A percentile compares a stretch with the other conserved stretches of the same genome.
Conservation (phyloP, 257 asterid species). For the Solanum lycopersicoides region DNA sequence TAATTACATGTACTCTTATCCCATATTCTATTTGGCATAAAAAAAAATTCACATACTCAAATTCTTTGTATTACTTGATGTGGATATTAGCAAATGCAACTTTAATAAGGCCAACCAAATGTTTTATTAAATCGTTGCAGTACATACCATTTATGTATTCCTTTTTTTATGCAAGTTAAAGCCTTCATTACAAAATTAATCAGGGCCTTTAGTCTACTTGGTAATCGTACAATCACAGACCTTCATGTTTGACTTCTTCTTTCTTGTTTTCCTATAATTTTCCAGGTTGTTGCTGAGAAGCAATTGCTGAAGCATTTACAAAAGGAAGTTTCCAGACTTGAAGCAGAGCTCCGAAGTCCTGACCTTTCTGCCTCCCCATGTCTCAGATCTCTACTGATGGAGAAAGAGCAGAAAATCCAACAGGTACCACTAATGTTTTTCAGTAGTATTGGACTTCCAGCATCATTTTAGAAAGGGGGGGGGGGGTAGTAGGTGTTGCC, state of each 20-base stretch:
- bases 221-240: background rate
- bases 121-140: background rate
- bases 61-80: background rate
- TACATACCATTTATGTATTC: background rate
- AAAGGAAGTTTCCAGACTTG: conserved; percentile 86
- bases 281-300: conserved; percentile 70
- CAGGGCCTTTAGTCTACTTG: background rate
- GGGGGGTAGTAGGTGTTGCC: background rate
- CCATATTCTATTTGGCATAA: background rate
- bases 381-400: conserved; percentile 55
- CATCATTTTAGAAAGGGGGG: background rate
- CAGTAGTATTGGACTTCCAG: background rate
- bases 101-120: background rate
- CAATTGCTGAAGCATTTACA: conserved; percentile 73
- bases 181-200: background rate
- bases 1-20: background rate
- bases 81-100: background rate
- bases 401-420: conserved; percentile 76
- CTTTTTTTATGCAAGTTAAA: background rate
- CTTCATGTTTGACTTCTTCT: background rate
- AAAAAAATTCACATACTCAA: background rate
- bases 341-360: conserved; percentile 88
- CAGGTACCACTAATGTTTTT: conserved; percentile 34
- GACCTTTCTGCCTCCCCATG: conserved; percentile 50
- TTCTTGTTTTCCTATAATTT: background rate